Evolutionary conservation across 208 protist genomes (phyloP).

Genomic region (Acanthamoeba healyi): DNA sequence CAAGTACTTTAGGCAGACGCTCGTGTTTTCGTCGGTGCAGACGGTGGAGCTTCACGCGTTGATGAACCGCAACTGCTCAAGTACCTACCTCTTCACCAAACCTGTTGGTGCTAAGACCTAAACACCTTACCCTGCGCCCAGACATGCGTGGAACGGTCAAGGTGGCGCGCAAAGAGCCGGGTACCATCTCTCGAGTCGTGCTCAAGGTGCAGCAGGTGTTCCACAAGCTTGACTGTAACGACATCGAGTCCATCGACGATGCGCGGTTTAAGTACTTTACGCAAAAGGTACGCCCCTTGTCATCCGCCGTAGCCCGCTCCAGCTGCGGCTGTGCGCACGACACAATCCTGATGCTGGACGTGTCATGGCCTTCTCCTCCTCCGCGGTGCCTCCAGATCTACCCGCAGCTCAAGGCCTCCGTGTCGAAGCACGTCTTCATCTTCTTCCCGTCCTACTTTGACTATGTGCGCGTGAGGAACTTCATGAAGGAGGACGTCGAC

Average conservation of each 20-base stretch:
- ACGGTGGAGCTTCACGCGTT: constrained; percentile 94
- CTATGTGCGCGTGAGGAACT: constrained; percentile 96
- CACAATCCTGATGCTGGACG: no score
- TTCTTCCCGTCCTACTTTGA: constrained; percentile 97
- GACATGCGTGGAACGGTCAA: constrained; percentile 55
- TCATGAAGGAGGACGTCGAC: constrained; percentile 94
- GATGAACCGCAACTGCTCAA: constrained; percentile 89
- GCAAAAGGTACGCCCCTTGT: constrained; percentile 89
- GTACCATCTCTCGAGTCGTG: constrained; percentile 70
- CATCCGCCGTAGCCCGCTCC: no score
- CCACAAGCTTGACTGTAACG: constrained; percentile 89
- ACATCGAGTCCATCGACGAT: constrained; percentile 90
- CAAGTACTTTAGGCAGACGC: constrained; percentile 94
- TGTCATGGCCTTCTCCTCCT: no score
- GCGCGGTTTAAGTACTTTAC: constrained; percentile 95
- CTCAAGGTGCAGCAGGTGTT: constrained; percentile 93
- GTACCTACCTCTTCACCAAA: no score
- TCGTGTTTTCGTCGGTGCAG: constrained; percentile 91
- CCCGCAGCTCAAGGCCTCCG: constrained; percentile 74
- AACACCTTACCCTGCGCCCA: neutral
- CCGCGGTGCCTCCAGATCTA: no score
- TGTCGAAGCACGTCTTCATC: constrained; percentile 88
- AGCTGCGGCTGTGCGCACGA: no score
- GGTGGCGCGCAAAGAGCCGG: neutral
- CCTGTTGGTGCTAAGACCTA: no score